Evolutionary conservation across 2,329 filamentous ascomycete genomes (phyloP).

Genomic region (Lachnellula subtilissima): DNA sequence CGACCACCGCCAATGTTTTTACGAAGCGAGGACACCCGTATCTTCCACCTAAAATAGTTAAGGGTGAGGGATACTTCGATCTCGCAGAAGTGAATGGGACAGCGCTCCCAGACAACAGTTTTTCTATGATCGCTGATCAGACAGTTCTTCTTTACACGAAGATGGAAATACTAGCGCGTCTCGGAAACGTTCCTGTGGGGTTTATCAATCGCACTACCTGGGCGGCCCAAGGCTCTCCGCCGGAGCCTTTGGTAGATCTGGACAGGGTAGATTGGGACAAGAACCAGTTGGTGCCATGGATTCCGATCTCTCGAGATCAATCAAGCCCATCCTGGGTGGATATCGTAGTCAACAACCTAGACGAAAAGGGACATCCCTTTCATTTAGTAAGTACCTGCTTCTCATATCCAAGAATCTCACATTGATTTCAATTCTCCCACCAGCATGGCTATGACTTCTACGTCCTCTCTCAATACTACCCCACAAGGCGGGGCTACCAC

Average conservation of each 20-base stretch:
- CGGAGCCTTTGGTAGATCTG: conserved; percentile 32
- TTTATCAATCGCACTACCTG: conserved; percentile 44
- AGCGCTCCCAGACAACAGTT: not conserved
- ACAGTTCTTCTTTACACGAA: conserved; percentile 41
- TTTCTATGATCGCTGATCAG: conserved; percentile 31
- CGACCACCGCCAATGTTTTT: not conserved
- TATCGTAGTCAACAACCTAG: conserved; percentile 45
- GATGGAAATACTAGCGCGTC: conserved; percentile 38
- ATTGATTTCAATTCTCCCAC: not conserved
- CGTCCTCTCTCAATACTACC: conserved; percentile 6
- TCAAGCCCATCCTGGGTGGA: conserved; percentile 38
- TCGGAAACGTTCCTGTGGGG: conserved; percentile 38
- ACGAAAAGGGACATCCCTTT: conserved; percentile 46
- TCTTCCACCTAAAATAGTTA: not conserved
- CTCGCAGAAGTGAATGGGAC: conserved; percentile 13
- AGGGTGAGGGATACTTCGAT: conserved; percentile 15
- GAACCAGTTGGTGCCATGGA: conserved; percentile 35
- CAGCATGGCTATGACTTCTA: conserved; percentile 27
- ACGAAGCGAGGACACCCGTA: not conserved
- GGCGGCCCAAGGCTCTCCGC: conserved; percentile 30
- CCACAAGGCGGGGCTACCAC: conserved; percentile 2
- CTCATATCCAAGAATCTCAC: not conserved
- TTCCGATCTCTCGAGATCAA: conserved; percentile 18
- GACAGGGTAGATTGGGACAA: conserved; percentile 34
- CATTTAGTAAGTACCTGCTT: conserved; percentile 36